A percentile compares a stretch with the other conserved stretches of the same genome.
phyloP scores from a whole-genome alignment of 179 eudicot genomes.

The Silene vulgaris region DNA sequence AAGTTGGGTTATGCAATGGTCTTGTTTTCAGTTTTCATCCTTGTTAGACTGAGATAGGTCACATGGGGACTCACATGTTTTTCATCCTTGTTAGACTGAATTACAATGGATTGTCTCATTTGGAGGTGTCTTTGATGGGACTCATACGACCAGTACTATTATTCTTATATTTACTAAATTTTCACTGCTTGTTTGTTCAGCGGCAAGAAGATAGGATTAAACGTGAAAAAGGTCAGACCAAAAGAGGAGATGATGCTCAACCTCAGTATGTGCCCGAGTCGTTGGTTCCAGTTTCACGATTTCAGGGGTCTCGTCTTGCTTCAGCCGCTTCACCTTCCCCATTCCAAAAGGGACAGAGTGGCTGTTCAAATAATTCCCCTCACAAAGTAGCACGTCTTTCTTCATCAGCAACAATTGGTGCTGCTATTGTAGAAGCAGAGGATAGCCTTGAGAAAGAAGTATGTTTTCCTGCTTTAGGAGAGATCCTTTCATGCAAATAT shows the following conservation, averaged over 20 bases:
- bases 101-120: not conserved
- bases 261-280: conserved; percentile 63
- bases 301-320: conserved; percentile 94
- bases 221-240: conserved; percentile 61
- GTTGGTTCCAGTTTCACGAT: conserved; percentile 74
- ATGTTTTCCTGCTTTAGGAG: conserved; percentile 37
- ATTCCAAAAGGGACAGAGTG: conserved; percentile 37
- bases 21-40: conserved; percentile 1
- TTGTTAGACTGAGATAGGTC: conserved; percentile 11
- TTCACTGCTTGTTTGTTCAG: conserved; percentile 35
- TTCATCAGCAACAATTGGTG: conserved; percentile 68
- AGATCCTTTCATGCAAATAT: conserved; percentile 19
- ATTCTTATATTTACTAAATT: not conserved
- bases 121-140: not conserved
- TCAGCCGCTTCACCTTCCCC: conserved; percentile 82
- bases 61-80: not conserved
- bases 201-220: conserved; percentile 74
- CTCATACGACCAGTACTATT: not conserved
- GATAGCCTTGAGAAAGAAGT: conserved; percentile 63
- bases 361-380: conserved; percentile 30
- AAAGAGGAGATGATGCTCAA: conserved; percentile 81
- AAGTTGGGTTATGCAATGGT: not conserved
- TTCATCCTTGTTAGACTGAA: not conserved
- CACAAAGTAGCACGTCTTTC: conserved; percentile 56
- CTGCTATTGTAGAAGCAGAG: conserved; percentile 92